Evolutionary conservation across 2,329 filamentous ascomycete species (phyloP), one percentile per base, ranked within the genome.

Genomic region (Fusarium udum): DNA sequence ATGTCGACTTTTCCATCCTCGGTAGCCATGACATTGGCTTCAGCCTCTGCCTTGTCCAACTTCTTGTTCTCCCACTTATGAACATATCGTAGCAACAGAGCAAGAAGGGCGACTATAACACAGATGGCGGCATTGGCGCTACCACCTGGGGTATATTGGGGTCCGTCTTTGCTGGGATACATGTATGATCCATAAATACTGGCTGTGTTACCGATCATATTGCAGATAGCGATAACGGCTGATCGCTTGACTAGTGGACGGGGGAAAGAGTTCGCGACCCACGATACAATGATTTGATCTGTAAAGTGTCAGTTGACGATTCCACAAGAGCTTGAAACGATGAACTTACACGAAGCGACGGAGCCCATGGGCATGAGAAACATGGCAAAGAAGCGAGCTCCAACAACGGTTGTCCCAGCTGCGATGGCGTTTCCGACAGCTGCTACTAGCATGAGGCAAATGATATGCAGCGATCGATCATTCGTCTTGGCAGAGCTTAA

Each of bases 201-300:
- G 1, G 84, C 84, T 14, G 80, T 87, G 78, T 92, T 92, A 1
- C 91, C 92, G 46, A 93, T 84, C 73, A 92, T 82, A 76, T 92
- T 92, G 53, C 91, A 82, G n/a, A 93, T 85, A 14, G 91, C 89
- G 58, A 93, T 91, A 8, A 87, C 87, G 4, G 88, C 87, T 9
- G 92, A 92, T 4, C 91, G 87, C 53, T 92, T 90, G 5, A 90
- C 91, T 5, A 92, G 80, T 4, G 92, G 91, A 80, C 92, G 92
- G 0, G 92, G 91, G 40, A 94, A 87, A 14, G 92, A 91, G 71
- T 93, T 92, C 7, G 90, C 89, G 39, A 94, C 90, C 75, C 87
- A 88, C 0, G 91, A 89, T 51, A 94, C 91, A 31, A 94, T 87
- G 67, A 88, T 87, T 71, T 86, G 85, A 45, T 86, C 81, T 82